phyloP scores from a whole-genome alignment of 2,329 filamentous ascomycete genomes.

The Aspergillus japonicus region DNA sequence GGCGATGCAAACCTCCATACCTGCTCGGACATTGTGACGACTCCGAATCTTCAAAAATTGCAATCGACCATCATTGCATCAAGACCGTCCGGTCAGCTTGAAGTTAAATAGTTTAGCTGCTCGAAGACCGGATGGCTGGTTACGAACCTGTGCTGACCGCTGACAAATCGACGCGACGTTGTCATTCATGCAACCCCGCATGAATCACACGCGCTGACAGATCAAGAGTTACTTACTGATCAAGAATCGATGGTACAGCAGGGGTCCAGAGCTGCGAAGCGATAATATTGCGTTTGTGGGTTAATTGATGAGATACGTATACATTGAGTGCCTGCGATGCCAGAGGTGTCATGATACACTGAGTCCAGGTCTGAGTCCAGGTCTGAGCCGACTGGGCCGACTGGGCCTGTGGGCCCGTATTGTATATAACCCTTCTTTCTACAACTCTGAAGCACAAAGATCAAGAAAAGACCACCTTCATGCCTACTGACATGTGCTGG shows the following conservation, averaged over 20 bases:
- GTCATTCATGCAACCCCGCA: not conserved
- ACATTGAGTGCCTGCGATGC: not conserved
- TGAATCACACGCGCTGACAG: too few relatives aligned
- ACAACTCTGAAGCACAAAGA: not conserved
- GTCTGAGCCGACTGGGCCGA: too few relatives aligned
- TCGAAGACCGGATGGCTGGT: not conserved
- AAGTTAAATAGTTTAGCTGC: not conserved
- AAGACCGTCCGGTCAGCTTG: not conserved
- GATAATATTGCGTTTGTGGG: not conserved
- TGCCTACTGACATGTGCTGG: not conserved
- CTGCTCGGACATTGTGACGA: constrained; percentile 13
- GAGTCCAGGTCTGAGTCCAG: too few relatives aligned
- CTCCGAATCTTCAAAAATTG: not conserved
- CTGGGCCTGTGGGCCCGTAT: too few relatives aligned
- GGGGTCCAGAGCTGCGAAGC: not conserved
- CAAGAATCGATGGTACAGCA: not conserved
- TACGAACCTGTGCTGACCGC: not conserved
- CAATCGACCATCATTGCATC: not conserved
- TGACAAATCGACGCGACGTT: constrained; percentile 1
- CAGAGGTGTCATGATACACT: not conserved
- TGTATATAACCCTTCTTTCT: too few relatives aligned
- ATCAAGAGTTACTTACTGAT: not conserved
- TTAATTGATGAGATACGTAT: not conserved
- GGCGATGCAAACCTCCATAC: not conserved
- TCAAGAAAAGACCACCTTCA: not conserved